Percentiles rank a stretch among this genome's conserved stretches.
These are phyloP conservation scores for Zygnema cylindricum DNA, from an alignment of 139 green algal genomes.

Conservation along the genomic window DNA sequence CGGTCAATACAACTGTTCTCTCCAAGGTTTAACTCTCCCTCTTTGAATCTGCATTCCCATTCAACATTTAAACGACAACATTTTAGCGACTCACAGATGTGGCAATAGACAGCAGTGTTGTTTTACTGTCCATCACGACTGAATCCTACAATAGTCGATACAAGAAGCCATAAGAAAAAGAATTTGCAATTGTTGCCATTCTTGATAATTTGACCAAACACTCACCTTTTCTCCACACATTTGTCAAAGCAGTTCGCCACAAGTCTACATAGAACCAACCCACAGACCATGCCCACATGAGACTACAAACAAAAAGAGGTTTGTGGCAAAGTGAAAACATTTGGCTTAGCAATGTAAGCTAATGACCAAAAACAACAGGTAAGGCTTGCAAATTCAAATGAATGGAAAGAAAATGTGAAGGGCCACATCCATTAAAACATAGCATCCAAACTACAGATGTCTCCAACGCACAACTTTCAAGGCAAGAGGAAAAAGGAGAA, in stretches of 20 bases:
- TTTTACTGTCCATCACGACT: too few relatives aligned
- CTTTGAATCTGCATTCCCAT: slow-evolving; percentile 94
- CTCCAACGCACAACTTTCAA: not conserved
- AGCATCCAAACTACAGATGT: not conserved
- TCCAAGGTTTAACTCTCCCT: slow-evolving; percentile 89
- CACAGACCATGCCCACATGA: not conserved
- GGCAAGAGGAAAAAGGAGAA: slow-evolving; percentile 13
- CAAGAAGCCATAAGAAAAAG: too few relatives aligned
- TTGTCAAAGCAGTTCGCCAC: slow-evolving; percentile 52
- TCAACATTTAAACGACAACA: too few relatives aligned
- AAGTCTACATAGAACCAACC: slow-evolving; percentile 15
- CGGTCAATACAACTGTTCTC: slow-evolving; percentile 95
- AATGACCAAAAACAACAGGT: not conserved
- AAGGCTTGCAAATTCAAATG: not conserved
- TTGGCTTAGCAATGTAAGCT: too few relatives aligned
- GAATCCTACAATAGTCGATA: too few relatives aligned
- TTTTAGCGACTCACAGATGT: too few relatives aligned
- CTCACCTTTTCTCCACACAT: slow-evolving; percentile 57
- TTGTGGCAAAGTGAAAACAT: not conserved
- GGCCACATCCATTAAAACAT: not conserved
- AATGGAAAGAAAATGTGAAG: not conserved
- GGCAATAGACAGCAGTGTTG: too few relatives aligned
- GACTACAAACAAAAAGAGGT: not conserved
- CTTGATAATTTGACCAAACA: too few relatives aligned
- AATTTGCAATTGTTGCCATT: too few relatives aligned